Conservation (phyloP, 768 basidiomycete genomes). For the Boletales sp. region DNA sequence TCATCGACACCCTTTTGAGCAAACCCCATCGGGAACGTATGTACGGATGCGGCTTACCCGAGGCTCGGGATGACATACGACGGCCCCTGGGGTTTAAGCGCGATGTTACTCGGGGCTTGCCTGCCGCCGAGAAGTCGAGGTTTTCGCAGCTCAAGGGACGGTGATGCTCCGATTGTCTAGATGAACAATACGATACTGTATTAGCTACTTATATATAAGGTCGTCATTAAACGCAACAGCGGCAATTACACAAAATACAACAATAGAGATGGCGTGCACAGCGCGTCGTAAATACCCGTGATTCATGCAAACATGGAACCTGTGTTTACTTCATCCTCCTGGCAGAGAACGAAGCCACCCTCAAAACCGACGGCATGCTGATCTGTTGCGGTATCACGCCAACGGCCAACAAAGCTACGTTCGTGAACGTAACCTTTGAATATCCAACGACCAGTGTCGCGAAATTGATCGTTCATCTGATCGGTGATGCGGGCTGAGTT, state of each 20-base stretch:
- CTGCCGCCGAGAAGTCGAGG: background rate
- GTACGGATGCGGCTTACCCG: slow-evolving; percentile 3
- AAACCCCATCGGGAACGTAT: background rate
- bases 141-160: background rate
- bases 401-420: slow-evolving; percentile 48
- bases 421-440: slow-evolving; percentile 52
- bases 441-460: slow-evolving; percentile 41
- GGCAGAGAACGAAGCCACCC: slow-evolving; percentile 45
- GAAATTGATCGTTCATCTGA: slow-evolving; percentile 33
- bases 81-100: background rate
- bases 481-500: slow-evolving; percentile 5
- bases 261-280: slow-evolving; percentile 6
- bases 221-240: slow-evolving; percentile 11
- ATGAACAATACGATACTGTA: background rate
- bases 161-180: background rate
- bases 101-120: slow-evolving; percentile 7
- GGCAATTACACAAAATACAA: slow-evolving; percentile 13
- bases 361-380: slow-evolving; percentile 42
- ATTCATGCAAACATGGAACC: slow-evolving; percentile 9
- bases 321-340: slow-evolving; percentile 25
- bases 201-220: background rate
- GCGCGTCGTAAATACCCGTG: slow-evolving; percentile 13
- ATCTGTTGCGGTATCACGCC: slow-evolving; percentile 48
- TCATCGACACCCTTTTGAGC: slow-evolving; percentile 5
- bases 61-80: slow-evolving; percentile 14